These are phyloP conservation scores for Pseudogymnoascus sp. DNA, from an alignment of 2,329 filamentous ascomycete genomes.

Conservation along the genomic window DNA sequence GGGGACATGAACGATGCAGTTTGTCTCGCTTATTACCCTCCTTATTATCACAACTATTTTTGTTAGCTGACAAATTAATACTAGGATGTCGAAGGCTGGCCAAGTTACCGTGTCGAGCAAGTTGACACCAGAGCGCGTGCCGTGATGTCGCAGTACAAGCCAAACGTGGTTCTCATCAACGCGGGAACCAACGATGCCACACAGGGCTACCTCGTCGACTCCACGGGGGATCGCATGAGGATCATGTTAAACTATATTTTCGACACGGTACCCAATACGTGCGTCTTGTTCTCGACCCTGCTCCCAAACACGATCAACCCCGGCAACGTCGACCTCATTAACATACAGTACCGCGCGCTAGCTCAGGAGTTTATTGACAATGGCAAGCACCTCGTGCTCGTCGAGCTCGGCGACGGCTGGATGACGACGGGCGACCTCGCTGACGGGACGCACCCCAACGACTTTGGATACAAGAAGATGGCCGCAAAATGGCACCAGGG, in stretches of 20 bases:
- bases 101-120: conserved; percentile 17
- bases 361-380: neutral
- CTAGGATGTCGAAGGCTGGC: conserved; percentile 17
- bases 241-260: conserved; percentile 24
- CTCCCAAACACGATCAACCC: conserved; percentile 20
- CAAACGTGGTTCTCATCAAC: conserved; percentile 25
- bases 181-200: conserved; percentile 31
- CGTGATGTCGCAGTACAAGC: conserved; percentile 12
- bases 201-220: conserved; percentile 14
- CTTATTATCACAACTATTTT: too few species aligned
- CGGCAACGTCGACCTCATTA: conserved; percentile 10
- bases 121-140: neutral
- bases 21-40: neutral
- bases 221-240: conserved; percentile 23
- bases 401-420: neutral
- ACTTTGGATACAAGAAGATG: conserved; percentile 21
- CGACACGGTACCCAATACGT: conserved; percentile 22
- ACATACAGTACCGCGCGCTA: conserved; percentile 21
- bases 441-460: conserved; percentile 21
- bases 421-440: conserved; percentile 13
- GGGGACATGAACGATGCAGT: conserved; percentile 26
- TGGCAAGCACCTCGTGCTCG: conserved; percentile 16
- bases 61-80: neutral
- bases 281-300: conserved; percentile 30
- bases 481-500: conserved; percentile 15